phyloP scores from a whole-genome alignment of 2,329 filamentous ascomycete species.

The Ceratocystis lukuohia region DNA sequence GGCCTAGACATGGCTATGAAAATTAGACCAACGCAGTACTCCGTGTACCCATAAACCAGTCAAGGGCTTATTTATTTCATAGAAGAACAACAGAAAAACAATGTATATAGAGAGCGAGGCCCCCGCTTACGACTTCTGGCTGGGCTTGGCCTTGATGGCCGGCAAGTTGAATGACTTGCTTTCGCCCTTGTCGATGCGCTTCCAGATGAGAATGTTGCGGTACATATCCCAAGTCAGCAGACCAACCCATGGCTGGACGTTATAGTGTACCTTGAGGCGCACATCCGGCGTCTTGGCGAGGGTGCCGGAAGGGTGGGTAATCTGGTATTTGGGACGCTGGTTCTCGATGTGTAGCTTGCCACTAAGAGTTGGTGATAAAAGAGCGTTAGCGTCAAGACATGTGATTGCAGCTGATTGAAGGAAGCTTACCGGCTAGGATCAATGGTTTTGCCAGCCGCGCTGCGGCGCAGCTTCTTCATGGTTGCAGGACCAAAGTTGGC shows the following conservation, averaged over 20 bases:
- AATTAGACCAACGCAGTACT: neutral
- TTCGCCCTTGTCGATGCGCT: constrained; percentile 48
- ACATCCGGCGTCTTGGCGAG: constrained; percentile 63
- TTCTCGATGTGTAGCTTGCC: constrained; percentile 67
- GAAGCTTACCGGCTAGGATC: constrained; percentile 41
- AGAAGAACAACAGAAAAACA: neutral
- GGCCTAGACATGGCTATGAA: neutral
- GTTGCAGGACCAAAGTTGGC: constrained; percentile 46
- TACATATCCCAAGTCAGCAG: constrained; percentile 64
- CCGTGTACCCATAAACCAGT: neutral
- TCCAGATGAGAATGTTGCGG: constrained; percentile 48
- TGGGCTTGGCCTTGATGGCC: constrained; percentile 45
- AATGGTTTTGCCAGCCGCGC: constrained; percentile 45
- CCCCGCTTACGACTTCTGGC: neutral
- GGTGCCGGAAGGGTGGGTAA: constrained; percentile 74
- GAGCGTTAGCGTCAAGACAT: neutral
- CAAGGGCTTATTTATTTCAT: neutral
- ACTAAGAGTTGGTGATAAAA: constrained; percentile 27
- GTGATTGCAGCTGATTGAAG: neutral
- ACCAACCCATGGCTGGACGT: constrained; percentile 95
- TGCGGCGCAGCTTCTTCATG: constrained; percentile 49
- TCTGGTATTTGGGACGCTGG: constrained; percentile 91
- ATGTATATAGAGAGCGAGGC: neutral
- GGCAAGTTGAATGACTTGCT: constrained; percentile 54
- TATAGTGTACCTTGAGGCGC: constrained; percentile 75